Conservation (phyloP, 495 filamentous ascomycete genomes). For the Copromyces sp. region DNA sequence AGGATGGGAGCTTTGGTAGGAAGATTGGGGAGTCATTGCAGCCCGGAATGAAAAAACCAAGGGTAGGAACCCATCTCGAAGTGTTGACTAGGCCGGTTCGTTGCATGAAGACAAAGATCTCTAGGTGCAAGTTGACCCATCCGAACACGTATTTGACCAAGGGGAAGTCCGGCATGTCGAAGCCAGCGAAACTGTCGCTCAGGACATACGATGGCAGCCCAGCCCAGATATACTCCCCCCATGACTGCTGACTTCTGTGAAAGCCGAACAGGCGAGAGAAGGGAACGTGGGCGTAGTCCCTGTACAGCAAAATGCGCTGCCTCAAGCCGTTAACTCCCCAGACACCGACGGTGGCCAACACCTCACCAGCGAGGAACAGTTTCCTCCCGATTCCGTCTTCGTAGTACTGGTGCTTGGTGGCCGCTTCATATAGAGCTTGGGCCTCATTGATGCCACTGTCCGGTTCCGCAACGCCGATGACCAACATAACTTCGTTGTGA, state of each 20-base stretch:
- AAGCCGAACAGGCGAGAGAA: constrained; percentile 26
- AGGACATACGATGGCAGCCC: constrained; percentile 24
- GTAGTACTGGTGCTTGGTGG: constrained; percentile 23
- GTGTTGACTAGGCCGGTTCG: constrained; percentile 34
- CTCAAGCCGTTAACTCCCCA: constrained; percentile 45
- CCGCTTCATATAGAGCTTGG: constrained; percentile 12
- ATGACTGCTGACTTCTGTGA: constrained; percentile 21
- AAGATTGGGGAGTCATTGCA: constrained; percentile 34
- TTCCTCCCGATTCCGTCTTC: constrained; percentile 30
- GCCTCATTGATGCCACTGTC: constrained; percentile 24
- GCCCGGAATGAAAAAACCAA: constrained; percentile 40
- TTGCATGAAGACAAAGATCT: constrained; percentile 39
- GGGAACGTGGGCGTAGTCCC: constrained; percentile 29
- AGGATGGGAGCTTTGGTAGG: constrained; percentile 23
- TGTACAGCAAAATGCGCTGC: constrained; percentile 41
- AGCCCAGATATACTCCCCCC: constrained; percentile 15
- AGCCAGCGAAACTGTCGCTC: constrained; percentile 12
- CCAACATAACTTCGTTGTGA: constrained; percentile 48
- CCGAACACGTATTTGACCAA: constrained; percentile 20
- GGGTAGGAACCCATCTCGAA: constrained; percentile 28
- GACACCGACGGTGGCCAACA: constrained; percentile 30
- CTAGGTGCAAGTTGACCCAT: constrained; percentile 35
- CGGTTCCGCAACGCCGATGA: constrained; percentile 43
- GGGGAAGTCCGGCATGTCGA: background rate
- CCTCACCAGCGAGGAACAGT: constrained; percentile 26